These are phyloP conservation scores for Globisporangium radiosum DNA, from an alignment of 352 stramenopile genomes.

Conservation along the genomic window DNA sequence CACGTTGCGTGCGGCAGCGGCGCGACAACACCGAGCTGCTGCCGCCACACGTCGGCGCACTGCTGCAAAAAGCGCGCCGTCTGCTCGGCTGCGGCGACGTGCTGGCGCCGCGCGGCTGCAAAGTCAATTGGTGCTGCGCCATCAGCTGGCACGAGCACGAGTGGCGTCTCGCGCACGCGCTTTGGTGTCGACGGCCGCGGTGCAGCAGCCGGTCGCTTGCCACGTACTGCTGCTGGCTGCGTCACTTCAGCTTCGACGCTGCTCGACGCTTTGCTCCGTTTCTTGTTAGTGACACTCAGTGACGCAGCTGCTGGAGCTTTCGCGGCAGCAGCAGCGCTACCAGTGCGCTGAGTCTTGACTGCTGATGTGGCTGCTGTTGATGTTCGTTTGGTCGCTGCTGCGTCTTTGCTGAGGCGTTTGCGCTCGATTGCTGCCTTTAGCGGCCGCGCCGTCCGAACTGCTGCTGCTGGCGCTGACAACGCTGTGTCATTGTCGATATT, in stretches of 20 bases:
- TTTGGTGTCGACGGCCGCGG: background rate
- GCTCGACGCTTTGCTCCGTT: slow-evolving; percentile 4
- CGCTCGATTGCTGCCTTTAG: background rate
- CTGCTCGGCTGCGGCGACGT: slow-evolving; percentile 12
- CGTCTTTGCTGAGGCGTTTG: no score
- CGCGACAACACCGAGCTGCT: slow-evolving; percentile 15
- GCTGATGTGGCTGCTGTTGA: background rate
- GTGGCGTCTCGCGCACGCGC: slow-evolving; percentile 6
- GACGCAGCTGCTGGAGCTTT: background rate
- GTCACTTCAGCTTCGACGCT: no score
- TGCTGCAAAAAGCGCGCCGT: slow-evolving; percentile 18
- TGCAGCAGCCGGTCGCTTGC: background rate
- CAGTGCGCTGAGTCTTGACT: slow-evolving; percentile 1
- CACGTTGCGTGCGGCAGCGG: slow-evolving; percentile 4
- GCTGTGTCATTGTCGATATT: no score
- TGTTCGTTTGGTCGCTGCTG: background rate
- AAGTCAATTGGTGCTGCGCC: slow-evolving; percentile 7
- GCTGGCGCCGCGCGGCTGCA: slow-evolving; percentile 8
- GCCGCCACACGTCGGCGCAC: slow-evolving; percentile 28
- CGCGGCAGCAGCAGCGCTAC: background rate
- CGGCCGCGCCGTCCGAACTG: slow-evolving; percentile 1
- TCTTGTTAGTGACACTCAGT: slow-evolving; percentile 5
- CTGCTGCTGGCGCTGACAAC: no score
- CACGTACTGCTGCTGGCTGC: background rate
- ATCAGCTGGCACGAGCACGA: slow-evolving; percentile 5